These are phyloP conservation scores for Botryotinia globosa DNA, from an alignment of 2,329 filamentous ascomycete genomes.

Conservation along the genomic window DNA sequence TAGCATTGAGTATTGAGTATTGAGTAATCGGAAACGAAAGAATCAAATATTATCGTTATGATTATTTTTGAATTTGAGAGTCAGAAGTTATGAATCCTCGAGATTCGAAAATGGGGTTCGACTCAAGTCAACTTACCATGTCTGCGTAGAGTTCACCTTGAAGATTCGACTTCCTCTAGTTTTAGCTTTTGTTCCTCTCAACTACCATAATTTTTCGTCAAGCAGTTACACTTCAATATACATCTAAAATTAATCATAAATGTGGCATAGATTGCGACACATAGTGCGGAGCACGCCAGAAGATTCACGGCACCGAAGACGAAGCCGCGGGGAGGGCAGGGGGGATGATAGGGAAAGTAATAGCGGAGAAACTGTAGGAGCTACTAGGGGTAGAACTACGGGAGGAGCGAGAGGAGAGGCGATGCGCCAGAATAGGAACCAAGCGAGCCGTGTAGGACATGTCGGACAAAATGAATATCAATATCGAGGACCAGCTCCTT, in stretches of 20 bases:
- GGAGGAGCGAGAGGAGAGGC: too few species aligned
- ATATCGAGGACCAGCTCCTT: background rate
- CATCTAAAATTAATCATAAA: background rate
- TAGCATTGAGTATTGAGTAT: background rate
- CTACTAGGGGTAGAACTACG: too few species aligned
- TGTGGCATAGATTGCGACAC: background rate
- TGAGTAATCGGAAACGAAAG: background rate
- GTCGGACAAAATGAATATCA: background rate
- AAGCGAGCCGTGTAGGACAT: background rate
- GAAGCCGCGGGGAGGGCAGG: background rate
- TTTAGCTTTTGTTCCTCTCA: background rate
- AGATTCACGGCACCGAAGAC: too few species aligned
- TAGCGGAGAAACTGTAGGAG: too few species aligned
- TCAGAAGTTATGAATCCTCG: background rate
- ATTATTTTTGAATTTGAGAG: background rate
- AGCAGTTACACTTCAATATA: background rate
- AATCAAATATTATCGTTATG: accelerated
- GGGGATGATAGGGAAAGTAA: too few species aligned
- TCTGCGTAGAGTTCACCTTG: background rate
- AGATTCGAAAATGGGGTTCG: background rate
- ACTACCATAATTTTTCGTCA: background rate
- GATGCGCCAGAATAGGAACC: too few species aligned
- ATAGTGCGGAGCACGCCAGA: too few species aligned
- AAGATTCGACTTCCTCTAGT: background rate
- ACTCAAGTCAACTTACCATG: background rate